Evolutionary conservation across 2,329 filamentous ascomycete species (phyloP).

Genomic region (Penicillium sclerotiorum): DNA sequence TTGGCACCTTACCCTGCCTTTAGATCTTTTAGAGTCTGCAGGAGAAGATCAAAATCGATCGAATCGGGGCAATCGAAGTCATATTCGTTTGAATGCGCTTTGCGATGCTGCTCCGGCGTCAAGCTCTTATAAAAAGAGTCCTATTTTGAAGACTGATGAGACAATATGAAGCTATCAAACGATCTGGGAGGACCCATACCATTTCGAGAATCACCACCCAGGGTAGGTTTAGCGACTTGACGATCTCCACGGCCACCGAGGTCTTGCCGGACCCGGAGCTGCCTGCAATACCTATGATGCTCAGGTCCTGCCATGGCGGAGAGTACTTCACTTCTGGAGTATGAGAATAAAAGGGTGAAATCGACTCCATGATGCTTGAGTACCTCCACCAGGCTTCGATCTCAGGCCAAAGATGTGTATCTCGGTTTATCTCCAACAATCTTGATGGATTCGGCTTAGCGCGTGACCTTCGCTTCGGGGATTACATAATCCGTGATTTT

Average conservation of each 20-base stretch:
- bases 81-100: constrained; percentile 87
- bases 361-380: constrained; percentile 36
- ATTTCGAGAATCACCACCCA: constrained; percentile 99
- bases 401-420: neutral
- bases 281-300: constrained; percentile 94
- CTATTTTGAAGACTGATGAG: constrained; percentile 49
- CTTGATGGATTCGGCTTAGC: constrained; percentile 30
- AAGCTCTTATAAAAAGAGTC: constrained; percentile 97
- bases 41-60: constrained; percentile 88
- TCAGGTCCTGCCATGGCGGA: constrained; percentile 93
- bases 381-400: constrained; percentile 8
- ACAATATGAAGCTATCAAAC: too few relatives aligned
- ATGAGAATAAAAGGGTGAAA: constrained; percentile 39
- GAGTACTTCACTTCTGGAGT: constrained; percentile 69
- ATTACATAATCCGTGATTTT: constrained; percentile 27
- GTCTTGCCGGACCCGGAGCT: constrained; percentile 96
- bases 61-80: constrained; percentile 95
- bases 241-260: constrained; percentile 87
- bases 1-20: constrained; percentile 95
- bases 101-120: constrained; percentile 72
- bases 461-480: constrained; percentile 36
- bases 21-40: constrained; percentile 76
- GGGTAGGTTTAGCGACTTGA: constrained; percentile 83
- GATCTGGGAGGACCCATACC: constrained; percentile 55
- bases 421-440: constrained; percentile 11